Evolutionary conservation across 192 early-diverging fungal species (phyloP).

Genomic region (Allomyces macrogynus): DNA sequence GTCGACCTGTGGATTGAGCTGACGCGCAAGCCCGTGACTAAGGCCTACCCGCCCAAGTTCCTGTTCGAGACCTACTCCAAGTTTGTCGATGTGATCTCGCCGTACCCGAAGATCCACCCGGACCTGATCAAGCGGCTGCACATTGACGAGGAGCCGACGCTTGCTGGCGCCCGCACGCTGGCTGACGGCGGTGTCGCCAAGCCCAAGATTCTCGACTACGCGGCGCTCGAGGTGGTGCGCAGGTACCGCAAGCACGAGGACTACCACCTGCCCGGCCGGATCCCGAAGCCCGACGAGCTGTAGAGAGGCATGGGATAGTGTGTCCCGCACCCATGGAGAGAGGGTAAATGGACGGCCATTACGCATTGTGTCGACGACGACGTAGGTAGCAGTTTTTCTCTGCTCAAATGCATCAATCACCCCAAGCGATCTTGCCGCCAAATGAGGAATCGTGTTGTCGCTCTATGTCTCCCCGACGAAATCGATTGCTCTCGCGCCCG

Average conservation of each 20-base stretch:
- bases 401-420: too few relatives aligned
- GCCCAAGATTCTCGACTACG: conserved; percentile 55
- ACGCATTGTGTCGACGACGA: too few relatives aligned
- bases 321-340: too few relatives aligned
- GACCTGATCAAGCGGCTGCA: conserved; percentile 71
- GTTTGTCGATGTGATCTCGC: conserved; percentile 9
- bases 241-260: conserved; percentile 4
- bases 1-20: conserved; percentile 49
- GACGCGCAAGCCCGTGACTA: conserved; percentile 40
- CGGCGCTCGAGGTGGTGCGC: conserved; percentile 15
- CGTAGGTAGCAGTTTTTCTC: too few relatives aligned
- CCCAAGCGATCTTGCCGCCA: too few relatives aligned
- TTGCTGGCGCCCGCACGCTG: conserved; percentile 50
- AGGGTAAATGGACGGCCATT: too few relatives aligned
- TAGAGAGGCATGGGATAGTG: too few relatives aligned
- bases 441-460: too few relatives aligned
- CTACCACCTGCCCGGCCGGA: neutral
- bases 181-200: conserved; percentile 57
- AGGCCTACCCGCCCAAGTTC: conserved; percentile 14
- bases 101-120: conserved; percentile 56
- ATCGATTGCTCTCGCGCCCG: too few relatives aligned
- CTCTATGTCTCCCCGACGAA: too few relatives aligned
- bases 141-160: conserved; percentile 48
- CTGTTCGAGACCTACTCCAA: neutral
- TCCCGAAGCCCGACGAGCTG: neutral